Conservation (phyloP, 2,329 filamentous ascomycete species). For the Phialemonium atrogriseum region DNA sequence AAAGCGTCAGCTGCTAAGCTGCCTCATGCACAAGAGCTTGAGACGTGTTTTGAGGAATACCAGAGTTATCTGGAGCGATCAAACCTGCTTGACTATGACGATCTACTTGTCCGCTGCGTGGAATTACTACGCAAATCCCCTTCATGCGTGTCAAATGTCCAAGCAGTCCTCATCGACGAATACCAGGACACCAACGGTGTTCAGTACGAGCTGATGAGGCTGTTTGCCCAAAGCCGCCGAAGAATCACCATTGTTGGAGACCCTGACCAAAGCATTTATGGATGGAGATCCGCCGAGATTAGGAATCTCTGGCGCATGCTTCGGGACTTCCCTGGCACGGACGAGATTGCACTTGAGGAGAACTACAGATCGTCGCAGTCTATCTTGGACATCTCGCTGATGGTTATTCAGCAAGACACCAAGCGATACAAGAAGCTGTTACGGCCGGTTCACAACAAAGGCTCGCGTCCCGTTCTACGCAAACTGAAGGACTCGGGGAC, state of each 20-base stretch:
- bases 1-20: conserved; percentile 24
- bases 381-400: conserved; percentile 71
- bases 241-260: conserved; percentile 94
- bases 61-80: conserved; percentile 65
- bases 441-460: conserved; percentile 70
- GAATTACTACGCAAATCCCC: conserved; percentile 68
- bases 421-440: conserved; percentile 72
- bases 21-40: conserved; percentile 47
- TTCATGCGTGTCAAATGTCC: conserved; percentile 77
- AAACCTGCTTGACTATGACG: conserved; percentile 89
- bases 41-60: conserved; percentile 65
- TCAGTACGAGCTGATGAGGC: conserved; percentile 88
- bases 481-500: conserved; percentile 59
- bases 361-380: conserved; percentile 89
- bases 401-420: conserved; percentile 85
- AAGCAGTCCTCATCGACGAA: conserved; percentile 89
- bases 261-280: conserved; percentile 96
- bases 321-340: conserved; percentile 65
- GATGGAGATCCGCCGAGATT: conserved; percentile 88
- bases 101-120: conserved; percentile 76
- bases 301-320: conserved; percentile 78
- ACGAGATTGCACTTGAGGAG: conserved; percentile 79
- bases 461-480: conserved; percentile 73
- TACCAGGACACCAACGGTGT: conserved; percentile 96
- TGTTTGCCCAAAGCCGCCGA: conserved; percentile 65